phyloP scores from a whole-genome alignment of 176 grass and related monocot genomes.

The Tillandsia leiboldiana region DNA sequence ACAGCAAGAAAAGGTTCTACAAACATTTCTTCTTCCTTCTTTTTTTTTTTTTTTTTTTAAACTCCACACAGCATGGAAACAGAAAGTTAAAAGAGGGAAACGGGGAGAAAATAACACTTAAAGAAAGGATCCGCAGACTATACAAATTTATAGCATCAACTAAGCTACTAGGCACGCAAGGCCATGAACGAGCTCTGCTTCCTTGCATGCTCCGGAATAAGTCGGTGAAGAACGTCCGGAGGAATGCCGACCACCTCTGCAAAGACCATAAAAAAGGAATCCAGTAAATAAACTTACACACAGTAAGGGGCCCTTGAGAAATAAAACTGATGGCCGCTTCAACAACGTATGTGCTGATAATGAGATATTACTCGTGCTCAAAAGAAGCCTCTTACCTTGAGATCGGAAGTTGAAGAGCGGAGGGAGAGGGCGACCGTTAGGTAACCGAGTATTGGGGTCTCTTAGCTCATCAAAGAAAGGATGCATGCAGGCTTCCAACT shows the following conservation, averaged over 20 bases:
- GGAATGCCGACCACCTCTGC: slow-evolving; percentile 63
- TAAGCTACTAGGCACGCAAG: slow-evolving; percentile 57
- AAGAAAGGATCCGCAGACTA: slow-evolving; percentile 6
- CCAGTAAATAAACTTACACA: slow-evolving; percentile 6
- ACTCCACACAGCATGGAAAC: slow-evolving; percentile 14
- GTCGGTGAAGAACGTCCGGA: slow-evolving; percentile 40
- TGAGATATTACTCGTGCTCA: background rate
- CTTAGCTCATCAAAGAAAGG: slow-evolving; percentile 94
- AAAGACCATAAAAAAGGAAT: slow-evolving; percentile 12
- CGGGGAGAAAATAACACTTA: background rate
- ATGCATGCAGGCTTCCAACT: slow-evolving; percentile 94
- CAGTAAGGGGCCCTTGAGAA: background rate
- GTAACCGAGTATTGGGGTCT: slow-evolving; percentile 67
- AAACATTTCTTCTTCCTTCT: no score
- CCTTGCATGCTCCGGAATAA: slow-evolving; percentile 71
- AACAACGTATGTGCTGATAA: background rate
- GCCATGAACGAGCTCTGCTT: slow-evolving; percentile 90
- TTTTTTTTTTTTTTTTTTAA: background rate
- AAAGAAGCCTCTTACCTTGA: slow-evolving; percentile 41
- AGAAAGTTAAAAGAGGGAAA: slow-evolving; percentile 4
- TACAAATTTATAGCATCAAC: slow-evolving; percentile 10
- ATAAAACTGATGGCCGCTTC: background rate
- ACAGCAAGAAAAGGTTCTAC: no score
- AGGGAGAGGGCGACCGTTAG: slow-evolving; percentile 73
- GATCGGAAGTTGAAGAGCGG: slow-evolving; percentile 85